Conservation (phyloP, 2,329 filamentous ascomycete genomes). For the Mycosphaerella sp. region DNA sequence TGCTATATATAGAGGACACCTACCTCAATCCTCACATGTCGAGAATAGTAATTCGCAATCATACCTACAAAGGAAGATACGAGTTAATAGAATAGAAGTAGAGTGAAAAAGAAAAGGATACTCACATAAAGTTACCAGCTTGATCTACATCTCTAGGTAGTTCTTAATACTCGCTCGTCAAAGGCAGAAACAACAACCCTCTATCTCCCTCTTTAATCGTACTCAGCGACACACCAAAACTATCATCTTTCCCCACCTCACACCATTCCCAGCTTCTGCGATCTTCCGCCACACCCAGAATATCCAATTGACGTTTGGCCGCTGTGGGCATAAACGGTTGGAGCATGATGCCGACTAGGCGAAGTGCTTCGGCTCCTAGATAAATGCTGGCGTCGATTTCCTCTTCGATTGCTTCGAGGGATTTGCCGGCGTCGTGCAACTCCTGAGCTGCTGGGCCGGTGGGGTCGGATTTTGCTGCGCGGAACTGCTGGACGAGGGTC, state of each 20-base stretch:
- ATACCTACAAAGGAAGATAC: too few species aligned
- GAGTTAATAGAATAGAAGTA: too few species aligned
- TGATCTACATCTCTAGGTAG: too few species aligned
- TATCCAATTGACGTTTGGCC: conserved; percentile 64
- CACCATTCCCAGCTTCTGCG: conserved; percentile 61
- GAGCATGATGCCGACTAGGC: conserved; percentile 74
- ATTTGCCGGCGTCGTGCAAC: conserved; percentile 18
- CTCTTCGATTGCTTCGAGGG: conserved; percentile 30
- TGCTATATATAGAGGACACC: too few species aligned
- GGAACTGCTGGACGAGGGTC: conserved; percentile 45
- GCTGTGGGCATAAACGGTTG: conserved; percentile 89
- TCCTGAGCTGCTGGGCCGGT: conserved; percentile 31
- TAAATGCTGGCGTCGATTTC: conserved; percentile 60
- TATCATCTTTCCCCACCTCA: conserved; percentile 55
- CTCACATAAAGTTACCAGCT: too few species aligned
- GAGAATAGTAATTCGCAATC: too few species aligned
- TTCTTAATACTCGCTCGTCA: conserved; percentile 28
- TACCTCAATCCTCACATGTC: too few species aligned
- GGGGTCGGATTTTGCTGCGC: conserved; percentile 26
- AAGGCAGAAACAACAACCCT: conserved; percentile 49
- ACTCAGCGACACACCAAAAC: conserved; percentile 56
- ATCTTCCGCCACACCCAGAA: conserved; percentile 62
- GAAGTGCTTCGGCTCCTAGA: conserved; percentile 66
- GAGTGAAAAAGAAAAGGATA: too few species aligned
- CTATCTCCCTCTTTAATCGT: conserved; percentile 40